Evolutionary conservation across 2,329 filamentous ascomycete species (phyloP), one percentile per base, ranked within the genome.

Genomic region (Fusarium acutatum): DNA sequence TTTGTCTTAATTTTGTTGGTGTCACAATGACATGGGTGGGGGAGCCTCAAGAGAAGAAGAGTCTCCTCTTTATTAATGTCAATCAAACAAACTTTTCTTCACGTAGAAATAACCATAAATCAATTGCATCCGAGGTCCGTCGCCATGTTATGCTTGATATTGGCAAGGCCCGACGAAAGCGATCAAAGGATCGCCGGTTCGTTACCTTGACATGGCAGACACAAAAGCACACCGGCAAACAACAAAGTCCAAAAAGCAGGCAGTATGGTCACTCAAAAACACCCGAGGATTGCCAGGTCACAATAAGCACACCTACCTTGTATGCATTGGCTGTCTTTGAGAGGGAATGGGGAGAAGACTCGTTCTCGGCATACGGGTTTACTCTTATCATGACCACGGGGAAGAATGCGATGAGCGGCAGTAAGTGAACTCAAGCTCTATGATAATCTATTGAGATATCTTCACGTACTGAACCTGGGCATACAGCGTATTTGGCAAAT

Each of bases 271-370:
- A 37, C 13, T 32, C 17, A 8, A 34, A 53, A 64, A 30, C 6
- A 22, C 37, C 26, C 12, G 14, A 20, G 17, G 40, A 30, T 32
- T 20, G 8, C 13, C 28, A 52, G 10, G 26, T 43, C 24, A 15
- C 12, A 35, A 24, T n/a, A 14, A 20, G 17, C 22, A 46, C 49
- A 40, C 22, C 59, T 1, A 50, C 13, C 13, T 46, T 59, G 24
- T 6, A 44, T 44, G 20, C 52, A 22, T 47, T 67, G 18, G 37
- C 60, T n/a, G 37, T 32, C 60, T 59, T 67, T 34, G 64, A 67
- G 44, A 53, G n/a, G 46, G 60, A 64, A 46, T 67, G 64, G 60
- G 60, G 64, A 26, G 64, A 67, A 34, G 64, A 64, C 41, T 58
- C 32, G 18, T 67, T 64, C 46, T 67, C 64, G 4, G 64, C 64